Conservation (phyloP, 2,329 filamentous ascomycete species). For the Diplodia sapinea region DNA sequence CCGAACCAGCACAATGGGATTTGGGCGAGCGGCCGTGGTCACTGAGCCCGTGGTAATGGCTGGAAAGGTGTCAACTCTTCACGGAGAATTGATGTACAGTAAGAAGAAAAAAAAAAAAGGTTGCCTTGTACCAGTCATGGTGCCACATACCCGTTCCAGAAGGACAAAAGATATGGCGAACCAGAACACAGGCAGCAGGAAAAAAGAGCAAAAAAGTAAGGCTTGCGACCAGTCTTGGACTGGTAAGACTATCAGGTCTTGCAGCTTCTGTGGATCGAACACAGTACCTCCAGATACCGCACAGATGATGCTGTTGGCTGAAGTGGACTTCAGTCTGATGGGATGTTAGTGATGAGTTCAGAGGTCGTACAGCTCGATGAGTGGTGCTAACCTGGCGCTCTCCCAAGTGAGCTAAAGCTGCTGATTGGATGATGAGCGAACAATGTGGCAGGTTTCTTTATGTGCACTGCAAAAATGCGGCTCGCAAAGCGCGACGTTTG, state of each 20-base stretch:
- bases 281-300: constrained; percentile 48
- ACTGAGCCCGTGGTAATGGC: constrained; percentile 15
- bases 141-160: neutral
- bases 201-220: constrained; percentile 5
- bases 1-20: constrained; percentile 33
- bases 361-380: neutral
- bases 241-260: constrained; percentile 30
- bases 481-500: neutral
- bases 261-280: constrained; percentile 48
- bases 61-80: too few relatives aligned
- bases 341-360: constrained; percentile 3
- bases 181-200: neutral
- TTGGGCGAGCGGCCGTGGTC: constrained; percentile 33
- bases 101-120: neutral
- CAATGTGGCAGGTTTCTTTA: neutral
- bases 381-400: constrained; percentile 39
- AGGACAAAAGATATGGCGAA: neutral
- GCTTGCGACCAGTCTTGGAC: constrained; percentile 15
- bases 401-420: constrained; percentile 48
- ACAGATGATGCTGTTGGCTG: constrained; percentile 35
- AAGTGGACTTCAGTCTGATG: constrained; percentile 46
- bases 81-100: neutral
- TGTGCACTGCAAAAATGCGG: neutral
- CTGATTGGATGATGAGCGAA: constrained; percentile 20
- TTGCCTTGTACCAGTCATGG: too few relatives aligned